A percentile compares a stretch with the other conserved stretches of the same genome.
Evolutionary conservation across 208 protist species (phyloP).

Genomic region (Leishmania tarentolae): DNA sequence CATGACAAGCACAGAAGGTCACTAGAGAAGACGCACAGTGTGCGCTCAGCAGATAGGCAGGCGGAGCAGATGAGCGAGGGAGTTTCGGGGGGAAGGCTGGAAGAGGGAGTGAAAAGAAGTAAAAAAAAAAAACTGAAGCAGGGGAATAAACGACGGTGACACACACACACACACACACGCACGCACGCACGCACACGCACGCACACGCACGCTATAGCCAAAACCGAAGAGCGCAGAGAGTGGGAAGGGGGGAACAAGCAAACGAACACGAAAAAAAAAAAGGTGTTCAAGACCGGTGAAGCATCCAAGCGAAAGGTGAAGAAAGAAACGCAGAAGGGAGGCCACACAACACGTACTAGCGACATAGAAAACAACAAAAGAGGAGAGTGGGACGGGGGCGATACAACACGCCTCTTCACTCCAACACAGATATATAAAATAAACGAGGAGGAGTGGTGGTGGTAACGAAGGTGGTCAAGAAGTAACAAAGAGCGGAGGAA

Average conservation of each 20-base stretch:
- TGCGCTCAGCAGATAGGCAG: not conserved
- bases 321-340: not conserved
- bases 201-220: not conserved
- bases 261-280: not conserved
- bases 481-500: not conserved
- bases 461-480: too few species aligned
- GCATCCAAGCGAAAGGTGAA: not conserved
- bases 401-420: slow-evolving; percentile 6
- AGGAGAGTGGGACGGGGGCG: not conserved
- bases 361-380: not conserved
- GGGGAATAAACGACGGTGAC: slow-evolving; percentile 3
- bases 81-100: not conserved
- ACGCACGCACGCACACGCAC: not conserved
- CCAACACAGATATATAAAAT: not conserved
- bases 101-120: not conserved
- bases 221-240: not conserved
- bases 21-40: not conserved
- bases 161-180: not conserved
- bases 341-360: not conserved
- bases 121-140: not conserved
- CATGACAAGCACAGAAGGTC: not conserved
- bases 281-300: not conserved
- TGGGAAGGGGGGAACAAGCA: not conserved
- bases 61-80: not conserved
- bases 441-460: not conserved